phyloP scores from a whole-genome alignment of 78 protist genomes.

The Dictyostelium discoideum region DNA sequence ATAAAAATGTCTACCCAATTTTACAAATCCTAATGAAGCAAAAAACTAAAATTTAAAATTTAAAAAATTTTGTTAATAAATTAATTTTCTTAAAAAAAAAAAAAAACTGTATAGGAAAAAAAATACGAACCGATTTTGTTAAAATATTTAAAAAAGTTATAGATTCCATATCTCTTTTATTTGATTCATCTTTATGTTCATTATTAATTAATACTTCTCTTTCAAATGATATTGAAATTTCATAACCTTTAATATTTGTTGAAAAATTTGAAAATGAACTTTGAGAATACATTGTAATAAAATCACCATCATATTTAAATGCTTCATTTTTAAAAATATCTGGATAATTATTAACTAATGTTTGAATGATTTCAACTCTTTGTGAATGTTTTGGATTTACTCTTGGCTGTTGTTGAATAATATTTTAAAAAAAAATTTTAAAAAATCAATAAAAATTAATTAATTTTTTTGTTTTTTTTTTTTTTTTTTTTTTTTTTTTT shows the following conservation, averaged over 20 bases:
- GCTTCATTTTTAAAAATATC: neutral
- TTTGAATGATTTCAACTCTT: neutral
- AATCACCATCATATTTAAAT: constrained; percentile 54
- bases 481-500: neutral
- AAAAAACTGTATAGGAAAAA: no score
- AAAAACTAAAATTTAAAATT: constrained; percentile 4
- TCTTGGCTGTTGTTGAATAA: neutral
- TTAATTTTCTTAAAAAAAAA: neutral
- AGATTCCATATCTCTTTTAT: neutral
- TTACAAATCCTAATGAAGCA: neutral
- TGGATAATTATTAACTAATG: neutral
- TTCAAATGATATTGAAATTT: neutral
- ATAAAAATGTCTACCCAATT: constrained; percentile 41
- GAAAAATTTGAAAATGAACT: neutral
- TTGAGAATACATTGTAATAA: constrained; percentile 3
- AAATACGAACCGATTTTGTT: constrained; percentile 23
- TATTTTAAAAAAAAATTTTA: neutral
- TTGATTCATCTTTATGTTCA: neutral
- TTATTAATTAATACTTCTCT: neutral
- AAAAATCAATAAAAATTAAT: no score
- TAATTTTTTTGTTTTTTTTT: neutral
- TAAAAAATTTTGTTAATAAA: neutral
- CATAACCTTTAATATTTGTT: neutral
- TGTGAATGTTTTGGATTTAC: neutral
- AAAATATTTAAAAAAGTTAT: constrained; percentile 45